phyloP scores from a whole-genome alignment of 2,329 filamentous ascomycete species.

The Lasiodiplodia sp. region DNA sequence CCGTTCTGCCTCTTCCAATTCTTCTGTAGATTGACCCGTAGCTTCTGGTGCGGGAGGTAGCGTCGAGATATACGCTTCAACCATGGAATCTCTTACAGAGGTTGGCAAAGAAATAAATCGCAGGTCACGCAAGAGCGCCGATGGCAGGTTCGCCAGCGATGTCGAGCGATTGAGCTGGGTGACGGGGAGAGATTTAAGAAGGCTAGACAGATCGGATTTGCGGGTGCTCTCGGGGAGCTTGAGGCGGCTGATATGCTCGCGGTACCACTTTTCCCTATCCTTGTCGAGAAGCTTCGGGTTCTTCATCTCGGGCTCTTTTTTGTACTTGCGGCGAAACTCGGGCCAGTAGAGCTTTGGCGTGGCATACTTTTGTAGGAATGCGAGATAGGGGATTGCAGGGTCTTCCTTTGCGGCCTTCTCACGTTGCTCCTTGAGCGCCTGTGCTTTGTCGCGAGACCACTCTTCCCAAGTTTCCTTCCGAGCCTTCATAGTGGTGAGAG shows the following conservation, averaged over 20 bases:
- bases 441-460: conserved; percentile 82
- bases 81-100: conserved; percentile 66
- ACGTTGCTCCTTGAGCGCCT: conserved; percentile 73
- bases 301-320: conserved; percentile 81
- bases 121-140: conserved; percentile 69
- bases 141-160: conserved; percentile 64
- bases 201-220: conserved; percentile 71
- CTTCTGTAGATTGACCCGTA: conserved; percentile 52
- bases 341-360: conserved; percentile 96
- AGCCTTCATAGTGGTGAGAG: conserved; percentile 79
- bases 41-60: conserved; percentile 65
- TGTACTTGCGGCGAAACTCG: conserved; percentile 92
- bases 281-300: conserved; percentile 67
- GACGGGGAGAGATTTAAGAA: conserved; percentile 69
- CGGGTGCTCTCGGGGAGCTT: conserved; percentile 70
- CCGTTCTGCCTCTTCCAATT: conserved; percentile 58
- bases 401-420: conserved; percentile 81
- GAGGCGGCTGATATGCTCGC: conserved; percentile 73
- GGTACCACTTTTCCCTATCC: conserved; percentile 80
- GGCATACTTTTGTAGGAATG: conserved; percentile 80
- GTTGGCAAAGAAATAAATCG: conserved; percentile 73
- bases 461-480: conserved; percentile 83
- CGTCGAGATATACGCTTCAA: conserved; percentile 71
- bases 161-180: conserved; percentile 67
- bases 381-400: conserved; percentile 81